Conservation (phyloP, 2,329 filamentous ascomycete genomes). For the Colletotrichum spinosum region DNA sequence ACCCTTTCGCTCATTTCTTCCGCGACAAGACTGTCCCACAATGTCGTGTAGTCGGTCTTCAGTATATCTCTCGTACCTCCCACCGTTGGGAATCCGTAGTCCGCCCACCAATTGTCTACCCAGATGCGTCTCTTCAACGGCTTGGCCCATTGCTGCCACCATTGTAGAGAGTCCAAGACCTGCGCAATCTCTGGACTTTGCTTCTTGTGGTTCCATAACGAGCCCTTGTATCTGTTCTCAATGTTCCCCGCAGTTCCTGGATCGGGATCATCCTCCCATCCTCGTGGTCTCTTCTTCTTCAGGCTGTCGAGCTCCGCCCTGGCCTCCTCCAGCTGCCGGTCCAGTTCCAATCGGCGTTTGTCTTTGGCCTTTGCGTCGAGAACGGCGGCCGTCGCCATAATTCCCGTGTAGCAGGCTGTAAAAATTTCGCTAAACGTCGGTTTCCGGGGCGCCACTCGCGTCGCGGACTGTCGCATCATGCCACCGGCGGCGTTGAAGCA, state of each 20-base stretch:
- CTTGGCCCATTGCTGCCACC: not conserved
- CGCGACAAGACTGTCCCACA: not conserved
- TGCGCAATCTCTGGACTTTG: conserved; percentile 21
- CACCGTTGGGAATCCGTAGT: conserved; percentile 15
- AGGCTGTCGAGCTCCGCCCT: conserved; percentile 58
- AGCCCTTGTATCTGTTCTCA: conserved; percentile 30
- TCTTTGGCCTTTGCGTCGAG: conserved; percentile 72
- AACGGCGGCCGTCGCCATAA: conserved; percentile 73
- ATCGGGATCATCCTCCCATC: conserved; percentile 21
- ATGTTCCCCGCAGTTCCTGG: conserved; percentile 42
- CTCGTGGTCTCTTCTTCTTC: conserved; percentile 46
- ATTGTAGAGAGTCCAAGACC: conserved; percentile 25
- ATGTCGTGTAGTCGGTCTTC: conserved; percentile 14
- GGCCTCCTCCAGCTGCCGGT: conserved; percentile 68
- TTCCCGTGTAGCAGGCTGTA: conserved; percentile 76
- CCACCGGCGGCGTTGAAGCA: conserved; percentile 65
- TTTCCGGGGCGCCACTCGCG: conserved; percentile 61
- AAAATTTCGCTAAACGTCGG: conserved; percentile 65
- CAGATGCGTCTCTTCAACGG: not conserved
- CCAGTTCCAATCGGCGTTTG: conserved; percentile 68
- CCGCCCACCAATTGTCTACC: conserved; percentile 15
- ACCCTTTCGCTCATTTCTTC: not conserved
- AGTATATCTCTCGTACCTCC: not conserved
- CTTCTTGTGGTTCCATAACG: conserved; percentile 4
- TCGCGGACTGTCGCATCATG: conserved; percentile 63